Evolutionary conservation across 495 filamentous ascomycete species (phyloP), one percentile per base, ranked within the genome.

Genomic region (Aspergillus nidulans): DNA sequence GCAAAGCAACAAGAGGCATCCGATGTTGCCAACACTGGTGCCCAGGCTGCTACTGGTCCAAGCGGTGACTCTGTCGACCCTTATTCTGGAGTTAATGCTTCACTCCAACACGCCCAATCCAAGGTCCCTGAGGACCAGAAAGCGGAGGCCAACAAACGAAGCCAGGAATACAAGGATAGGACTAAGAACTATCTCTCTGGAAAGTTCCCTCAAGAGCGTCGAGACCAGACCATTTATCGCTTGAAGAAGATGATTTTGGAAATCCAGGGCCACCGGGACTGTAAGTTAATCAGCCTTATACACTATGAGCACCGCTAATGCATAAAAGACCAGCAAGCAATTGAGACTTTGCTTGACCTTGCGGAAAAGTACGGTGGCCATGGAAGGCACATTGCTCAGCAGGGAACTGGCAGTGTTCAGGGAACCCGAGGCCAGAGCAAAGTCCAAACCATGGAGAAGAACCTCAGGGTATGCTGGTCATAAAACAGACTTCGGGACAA

Each of bases 221-320:
- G 92, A 25, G 91, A 97, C 2, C 92, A 96, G 76, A 85, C 84
- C 21, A 84, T 97, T 62, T 97, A 85, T 81, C 88, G 94, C 44
- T 69, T 98, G 53, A 97, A 97, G 84, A 97, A 97, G 82, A 95
- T 98, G 89, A 73, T 98, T 23, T 79, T 96, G 52, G 94, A 98
- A 77, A 87, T 95, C 52, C 94, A 98, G 68, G 85, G 90, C 36
- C 94, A 96, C 65, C 82, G 85, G 48, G 94, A 97, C 58, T 98
- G 84, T 86, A 68, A 68, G 83, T 69, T 24, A 5, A 39, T 39
- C n/a, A n/a, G n/a, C n/a, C n/a, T 16, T 13, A 39, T 18, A 18
- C n/a, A 15, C 19, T 36, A 8, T 9, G 9, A 13, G 21, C n/a
- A n/a, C 6, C 25, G 6, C 30, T 49, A 52, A 41, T 42, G 24